Base-by-base conservation (phyloP, 176 grass and related monocot genomes). In the sorghum (Sorghum bicolor) region DNA sequence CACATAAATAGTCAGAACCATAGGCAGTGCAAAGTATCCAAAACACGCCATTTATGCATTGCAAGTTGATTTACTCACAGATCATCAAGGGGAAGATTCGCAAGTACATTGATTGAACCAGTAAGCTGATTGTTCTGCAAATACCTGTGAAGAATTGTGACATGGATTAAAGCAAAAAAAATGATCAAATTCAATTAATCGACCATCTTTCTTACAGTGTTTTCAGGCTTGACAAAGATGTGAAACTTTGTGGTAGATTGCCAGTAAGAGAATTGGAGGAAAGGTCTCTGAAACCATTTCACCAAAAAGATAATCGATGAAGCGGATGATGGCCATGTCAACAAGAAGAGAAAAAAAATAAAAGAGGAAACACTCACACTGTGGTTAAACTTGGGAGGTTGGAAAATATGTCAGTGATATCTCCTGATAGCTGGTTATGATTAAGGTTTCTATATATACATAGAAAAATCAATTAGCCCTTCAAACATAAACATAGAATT, bases 101-200 rank as follows among this genome's bases (percentile, higher is more conserved):
- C 89, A 76, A 98, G 90, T 62, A 93, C 87, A 85, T 98, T 89
- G 17, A 98, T 92, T 37, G 68, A 69, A 25, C 95, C 95, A 77
- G 89, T 91, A 81, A 98, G 92, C 74, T 98, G 95, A 87, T 98
- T 98, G 88, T 93, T 95, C 69, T 98, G 88, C 82, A 98, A 91
- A 83, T 93, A 85, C 65, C 95, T 95, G 83, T 48, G 64, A 82
- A 82, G 33, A 78, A 82, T 29, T 30, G 80, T 47, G 15, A 47
- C 38, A 43, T 66, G 12, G 55, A 62, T 82, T 73, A 86, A 29
- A 6, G 31, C 47, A 69, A 8, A 30, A 9, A 39, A 48, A 36
- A 31, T 6, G 10, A 78, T 78, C 10, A 52, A 29, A 85, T 24
- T 32, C 31, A 39, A 76, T 77, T 36, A 15, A 29, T 28, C 33